Base-by-base conservation (phyloP, 73 alveolate species). In the Uronychia setigera region DNA sequence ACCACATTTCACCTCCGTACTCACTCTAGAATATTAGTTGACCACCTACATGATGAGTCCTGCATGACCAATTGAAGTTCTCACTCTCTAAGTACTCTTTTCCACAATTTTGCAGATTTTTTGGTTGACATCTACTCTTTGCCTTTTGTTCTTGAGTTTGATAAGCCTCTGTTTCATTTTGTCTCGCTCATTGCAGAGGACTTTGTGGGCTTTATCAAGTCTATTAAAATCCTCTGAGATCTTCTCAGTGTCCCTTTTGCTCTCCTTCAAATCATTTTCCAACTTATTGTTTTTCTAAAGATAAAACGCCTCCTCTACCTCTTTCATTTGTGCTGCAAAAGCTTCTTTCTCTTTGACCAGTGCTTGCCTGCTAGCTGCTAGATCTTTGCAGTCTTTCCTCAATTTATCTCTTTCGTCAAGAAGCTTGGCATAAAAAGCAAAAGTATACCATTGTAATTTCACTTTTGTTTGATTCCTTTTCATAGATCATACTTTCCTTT, bases 61-160 rank as follows among this genome's bases (percentile, higher is more conserved):
- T 35, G 76, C 97, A 93, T 34, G 91, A 78, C 97, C 97, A 90
- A 82, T 93, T 93, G 84, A 77, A 93, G 84, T 93, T 93, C 85
- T 93, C 96, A 31, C 60, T 78, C 77, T 93, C 97, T 1, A 57
- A 35, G 83, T 58, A 93, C 77, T 89, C 92, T 74, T 87, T 91
- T 28, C 93, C 93, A 76, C 97, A 93, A 31, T 93, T 93, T 87
- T 93, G 85, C 97, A 93, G 0, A 93, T 86, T 83, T 93, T 90
- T 58, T 87, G 86, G 60, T 86, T 84, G 25, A 81, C 86, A 31
- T 87, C 93, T 0, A 84, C 88, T 32, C 92, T 46, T 60, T 67
- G n/a, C 59, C 90, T 32, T 33, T 88, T 85, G 57, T 80, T 75
- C 83, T 91, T 93, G 31, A 86, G 88, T 76, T 86, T 85, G 0